Evolutionary conservation across 805 yeast species (phyloP), one percentile per base, ranked within the genome.

Genomic region (Cyberlindnera sargentensis): DNA sequence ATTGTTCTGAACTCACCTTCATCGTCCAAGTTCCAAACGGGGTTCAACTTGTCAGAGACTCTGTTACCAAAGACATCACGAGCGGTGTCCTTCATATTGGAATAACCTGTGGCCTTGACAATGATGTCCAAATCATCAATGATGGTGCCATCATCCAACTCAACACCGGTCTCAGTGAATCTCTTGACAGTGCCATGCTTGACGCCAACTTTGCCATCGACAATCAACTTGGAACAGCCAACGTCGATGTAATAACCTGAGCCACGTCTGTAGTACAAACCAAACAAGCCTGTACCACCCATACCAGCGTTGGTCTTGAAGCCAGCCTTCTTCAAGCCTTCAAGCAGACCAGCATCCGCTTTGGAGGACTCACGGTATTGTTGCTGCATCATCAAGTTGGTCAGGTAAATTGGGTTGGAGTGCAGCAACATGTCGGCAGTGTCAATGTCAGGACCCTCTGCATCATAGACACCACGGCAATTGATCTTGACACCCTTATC

Each of bases 191-290:
- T 51, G 6, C 70, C 68, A 38, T 62, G 60, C 53, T 66, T 62
- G 39, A 71, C 54, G 29, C 58, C 54, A 45, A 71, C 64, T 46
- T 66, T 65, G 11, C 68, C 71, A 9, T 67, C 65, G 34, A 60
- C 56, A 44, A 71, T 67, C 45, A 65, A 52, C 34, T 58, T 61
- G 31, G 73, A 66, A 45, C 68, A 63, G 7, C 76, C 76, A 37
- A 68, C 73, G 47, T 71, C 73, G 44, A 66, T 67, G 50, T 71
- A 71, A 51, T 70, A 71, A 36, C 76, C 76, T 1, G 75, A 73
- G 30, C 71, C 72, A 50, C 68, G 60, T 40, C 72, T 57, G 48
- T 56, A 59, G 47, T 68, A 64, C 41, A 65, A 55, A 23, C 71
- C 67, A 43, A 66, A 63, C 41, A 70, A 50, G 4, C 76, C 75